Conservation (phyloP, 2,329 filamentous ascomycete species). For the Diaporthe sp. region DNA sequence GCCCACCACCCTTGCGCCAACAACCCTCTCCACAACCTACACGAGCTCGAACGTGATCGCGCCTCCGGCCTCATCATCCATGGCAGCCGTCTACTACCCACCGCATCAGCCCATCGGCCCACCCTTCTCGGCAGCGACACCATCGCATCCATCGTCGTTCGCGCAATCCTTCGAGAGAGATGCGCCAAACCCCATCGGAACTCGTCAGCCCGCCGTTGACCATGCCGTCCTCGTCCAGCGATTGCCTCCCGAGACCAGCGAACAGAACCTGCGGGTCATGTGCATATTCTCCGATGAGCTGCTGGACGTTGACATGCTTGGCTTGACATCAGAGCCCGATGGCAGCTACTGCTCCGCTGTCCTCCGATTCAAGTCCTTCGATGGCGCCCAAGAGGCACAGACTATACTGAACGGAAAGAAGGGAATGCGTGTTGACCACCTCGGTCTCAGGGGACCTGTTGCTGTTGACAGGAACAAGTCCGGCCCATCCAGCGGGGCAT, state of each 20-base stretch:
- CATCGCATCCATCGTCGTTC: slow-evolving; percentile 53
- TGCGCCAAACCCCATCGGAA: slow-evolving; percentile 55
- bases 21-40: slow-evolving; percentile 48
- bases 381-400: slow-evolving; percentile 70
- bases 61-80: slow-evolving; percentile 52
- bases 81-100: slow-evolving; percentile 62
- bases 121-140: slow-evolving; percentile 48
- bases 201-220: slow-evolving; percentile 37
- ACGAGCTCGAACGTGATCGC: slow-evolving; percentile 50
- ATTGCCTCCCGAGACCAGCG: slow-evolving; percentile 67
- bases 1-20: slow-evolving; percentile 44
- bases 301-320: slow-evolving; percentile 64
- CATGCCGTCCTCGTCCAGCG: slow-evolving; percentile 66
- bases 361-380: slow-evolving; percentile 65
- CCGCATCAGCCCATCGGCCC: slow-evolving; percentile 57
- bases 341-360: slow-evolving; percentile 65
- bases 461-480: slow-evolving; percentile 40
- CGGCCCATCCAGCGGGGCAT: slow-evolving; percentile 45
- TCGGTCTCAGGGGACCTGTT: slow-evolving; percentile 66
- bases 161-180: slow-evolving; percentile 59
- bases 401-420: slow-evolving; percentile 70
- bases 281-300: slow-evolving; percentile 71
- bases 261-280: slow-evolving; percentile 70
- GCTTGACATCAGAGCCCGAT: slow-evolving; percentile 64
- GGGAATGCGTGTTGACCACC: slow-evolving; percentile 66